Evolutionary conservation across 225 moss, liverwort and hornwort genomes (phyloP).

Genomic region (Asterella californica): DNA sequence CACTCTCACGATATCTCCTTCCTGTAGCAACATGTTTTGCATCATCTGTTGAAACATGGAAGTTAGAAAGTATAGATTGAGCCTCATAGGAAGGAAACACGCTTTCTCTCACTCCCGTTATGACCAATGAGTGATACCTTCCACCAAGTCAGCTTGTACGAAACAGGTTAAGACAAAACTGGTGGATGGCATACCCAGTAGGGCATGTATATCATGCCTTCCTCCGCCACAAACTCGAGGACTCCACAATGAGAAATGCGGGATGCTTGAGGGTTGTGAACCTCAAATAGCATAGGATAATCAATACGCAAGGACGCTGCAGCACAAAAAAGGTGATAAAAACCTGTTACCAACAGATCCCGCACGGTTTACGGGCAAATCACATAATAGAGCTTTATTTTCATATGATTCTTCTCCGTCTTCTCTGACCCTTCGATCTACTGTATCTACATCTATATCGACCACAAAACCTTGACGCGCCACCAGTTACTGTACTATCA

Average conservation of each 20-base stretch:
- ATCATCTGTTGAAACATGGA: constrained; percentile 70
- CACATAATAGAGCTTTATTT: no score
- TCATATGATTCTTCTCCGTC: background rate
- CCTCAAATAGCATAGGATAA: constrained; percentile 99
- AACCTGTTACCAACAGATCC: background rate
- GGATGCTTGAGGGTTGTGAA: constrained; percentile 78
- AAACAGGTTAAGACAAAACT: background rate
- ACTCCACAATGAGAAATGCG: constrained; percentile 98
- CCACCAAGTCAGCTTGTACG: background rate
- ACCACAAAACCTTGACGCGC: no score
- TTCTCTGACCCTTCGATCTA: no score
- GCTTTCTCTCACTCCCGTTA: background rate
- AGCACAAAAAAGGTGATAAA: background rate
- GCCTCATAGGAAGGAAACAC: background rate
- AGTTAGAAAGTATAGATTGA: background rate
- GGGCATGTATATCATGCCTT: constrained; percentile 99
- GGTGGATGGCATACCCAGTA: constrained; percentile 66
- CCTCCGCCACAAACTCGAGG: constrained; percentile 97
- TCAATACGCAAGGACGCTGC: constrained; percentile 96
- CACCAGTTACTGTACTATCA: no score
- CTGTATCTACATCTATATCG: no score
- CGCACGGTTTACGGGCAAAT: background rate
- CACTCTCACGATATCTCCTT: constrained; percentile 94
- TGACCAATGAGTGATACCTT: background rate
- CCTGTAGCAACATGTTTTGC: constrained; percentile 98